Conservation (phyloP, 2,329 filamentous ascomycete genomes). For the Cordyceps militaris region DNA sequence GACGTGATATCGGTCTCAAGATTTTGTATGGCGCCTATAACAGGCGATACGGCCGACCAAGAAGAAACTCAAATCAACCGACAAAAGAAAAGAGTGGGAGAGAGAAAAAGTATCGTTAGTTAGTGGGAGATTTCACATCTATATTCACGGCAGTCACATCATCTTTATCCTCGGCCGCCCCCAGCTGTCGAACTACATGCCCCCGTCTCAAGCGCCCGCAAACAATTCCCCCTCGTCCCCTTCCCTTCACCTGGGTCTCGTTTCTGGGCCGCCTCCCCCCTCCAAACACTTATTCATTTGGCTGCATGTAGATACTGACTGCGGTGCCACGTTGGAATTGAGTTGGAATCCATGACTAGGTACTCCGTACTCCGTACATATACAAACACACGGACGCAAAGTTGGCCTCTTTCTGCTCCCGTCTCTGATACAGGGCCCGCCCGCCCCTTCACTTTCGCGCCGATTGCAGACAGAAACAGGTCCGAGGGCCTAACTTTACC, state of each 20-base stretch:
- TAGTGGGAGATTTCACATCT: neutral
- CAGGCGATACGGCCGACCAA: neutral
- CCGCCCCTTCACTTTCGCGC: neutral
- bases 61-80: neutral
- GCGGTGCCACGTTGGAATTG: neutral
- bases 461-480: neutral
- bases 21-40: neutral
- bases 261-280: neutral
- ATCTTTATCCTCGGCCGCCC: neutral
- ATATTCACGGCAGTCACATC: neutral
- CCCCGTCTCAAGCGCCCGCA: constrained; percentile 1
- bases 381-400: neutral
- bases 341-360: no score
- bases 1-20: neutral
- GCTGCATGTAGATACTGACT: no score
- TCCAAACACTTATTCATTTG: no score
- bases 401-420: neutral
- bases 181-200: neutral
- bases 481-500: neutral
- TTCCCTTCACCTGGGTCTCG: neutral
- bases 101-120: neutral
- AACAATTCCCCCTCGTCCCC: neutral
- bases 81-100: neutral
- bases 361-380: neutral
- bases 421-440: neutral